Evolutionary conservation across 306 rosid species (phyloP).

Genomic region (Cicer yamashitae): DNA sequence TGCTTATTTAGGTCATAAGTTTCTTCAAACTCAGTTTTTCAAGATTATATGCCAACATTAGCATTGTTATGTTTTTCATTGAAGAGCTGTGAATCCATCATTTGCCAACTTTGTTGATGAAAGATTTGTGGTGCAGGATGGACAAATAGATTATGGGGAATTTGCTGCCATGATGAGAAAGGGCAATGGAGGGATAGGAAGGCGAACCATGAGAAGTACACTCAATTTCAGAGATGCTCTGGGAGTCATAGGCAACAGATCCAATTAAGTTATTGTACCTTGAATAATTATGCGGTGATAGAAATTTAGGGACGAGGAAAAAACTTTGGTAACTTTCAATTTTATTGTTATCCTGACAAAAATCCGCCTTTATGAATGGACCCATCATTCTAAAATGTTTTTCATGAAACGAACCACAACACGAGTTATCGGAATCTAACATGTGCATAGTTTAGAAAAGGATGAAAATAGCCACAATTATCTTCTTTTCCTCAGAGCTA

Average conservation of each 20-base stretch:
- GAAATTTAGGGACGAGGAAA: slow-evolving; percentile 20
- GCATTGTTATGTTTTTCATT: slow-evolving; percentile 1
- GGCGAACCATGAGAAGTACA: slow-evolving; percentile 63
- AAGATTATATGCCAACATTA: slow-evolving; percentile 12
- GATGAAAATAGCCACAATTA: not conserved
- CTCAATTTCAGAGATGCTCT: slow-evolving; percentile 54
- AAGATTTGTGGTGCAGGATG: slow-evolving; percentile 54
- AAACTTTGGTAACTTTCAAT: slow-evolving; percentile 21
- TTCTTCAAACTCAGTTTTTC: slow-evolving; percentile 9
- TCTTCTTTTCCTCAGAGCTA: not conserved
- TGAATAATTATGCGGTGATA: slow-evolving; percentile 35
- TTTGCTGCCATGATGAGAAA: slow-evolving; percentile 69
- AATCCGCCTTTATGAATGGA: slow-evolving; percentile 16
- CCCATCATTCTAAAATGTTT: not conserved
- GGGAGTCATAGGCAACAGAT: slow-evolving; percentile 44
- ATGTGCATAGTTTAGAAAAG: not conserved
- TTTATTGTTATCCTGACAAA: slow-evolving; percentile 27
- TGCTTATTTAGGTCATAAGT: slow-evolving; percentile 6
- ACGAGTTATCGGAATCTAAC: not conserved
- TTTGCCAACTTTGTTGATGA: slow-evolving; percentile 39
- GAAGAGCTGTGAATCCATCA: not conserved
- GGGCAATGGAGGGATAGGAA: slow-evolving; percentile 64
- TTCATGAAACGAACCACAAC: not conserved
- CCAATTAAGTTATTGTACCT: slow-evolving; percentile 43
- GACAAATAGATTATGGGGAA: slow-evolving; percentile 66